phyloP scores from a whole-genome alignment of 768 basidiomycete species.

The Auriscalpium orientale region DNA sequence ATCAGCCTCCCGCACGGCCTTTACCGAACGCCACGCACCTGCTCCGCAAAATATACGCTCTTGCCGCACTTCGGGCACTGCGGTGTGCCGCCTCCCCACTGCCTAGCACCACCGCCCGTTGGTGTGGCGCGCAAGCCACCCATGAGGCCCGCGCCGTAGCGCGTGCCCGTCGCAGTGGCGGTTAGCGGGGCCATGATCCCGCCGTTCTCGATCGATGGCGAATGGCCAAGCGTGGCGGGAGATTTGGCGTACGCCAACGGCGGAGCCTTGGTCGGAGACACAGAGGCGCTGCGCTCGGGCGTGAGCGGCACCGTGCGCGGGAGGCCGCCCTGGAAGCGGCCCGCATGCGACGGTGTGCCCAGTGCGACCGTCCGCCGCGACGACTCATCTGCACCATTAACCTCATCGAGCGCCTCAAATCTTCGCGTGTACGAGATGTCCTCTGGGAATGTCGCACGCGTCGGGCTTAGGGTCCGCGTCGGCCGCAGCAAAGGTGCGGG shows the following conservation, averaged over 20 bases:
- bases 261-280: background rate
- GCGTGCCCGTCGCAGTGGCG: slow-evolving; percentile 51
- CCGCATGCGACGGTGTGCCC: slow-evolving; percentile 36
- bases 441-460: slow-evolving; percentile 2
- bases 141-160: slow-evolving; percentile 54
- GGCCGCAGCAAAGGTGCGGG: slow-evolving; percentile 31
- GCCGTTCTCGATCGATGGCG: slow-evolving; percentile 2
- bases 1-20: background rate
- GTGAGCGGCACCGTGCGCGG: slow-evolving; percentile 46
- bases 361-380: slow-evolving; percentile 6
- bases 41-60: slow-evolving; percentile 83
- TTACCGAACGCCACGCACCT: slow-evolving; percentile 35
- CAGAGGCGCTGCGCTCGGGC: background rate
- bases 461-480: slow-evolving; percentile 34
- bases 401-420: background rate
- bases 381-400: slow-evolving; percentile 22
- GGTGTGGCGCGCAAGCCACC: slow-evolving; percentile 17
- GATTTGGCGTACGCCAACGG: background rate
- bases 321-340: slow-evolving; percentile 38
- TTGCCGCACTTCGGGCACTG: slow-evolving; percentile 62
- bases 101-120: slow-evolving; percentile 21
- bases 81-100: slow-evolving; percentile 54
- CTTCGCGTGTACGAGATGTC: background rate
- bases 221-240: slow-evolving; percentile 5
- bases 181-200: slow-evolving; percentile 24